Evolutionary conservation across 1,284 basidiomycete species (phyloP), one percentile per base, ranked within the genome.

Genomic region (Uromyces viciae-fabae): DNA sequence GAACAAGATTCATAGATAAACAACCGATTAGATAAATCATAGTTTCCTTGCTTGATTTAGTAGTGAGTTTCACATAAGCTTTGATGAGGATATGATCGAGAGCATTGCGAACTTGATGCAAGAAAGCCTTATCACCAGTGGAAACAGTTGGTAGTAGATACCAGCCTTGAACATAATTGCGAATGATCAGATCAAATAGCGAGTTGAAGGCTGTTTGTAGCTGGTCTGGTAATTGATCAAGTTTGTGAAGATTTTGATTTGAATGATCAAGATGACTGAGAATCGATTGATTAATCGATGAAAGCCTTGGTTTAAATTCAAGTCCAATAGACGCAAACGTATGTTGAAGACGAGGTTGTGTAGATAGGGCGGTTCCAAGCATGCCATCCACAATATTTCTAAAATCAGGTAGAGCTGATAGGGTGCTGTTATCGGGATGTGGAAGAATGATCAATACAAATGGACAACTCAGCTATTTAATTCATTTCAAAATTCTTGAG

Each of bases 1-100:
- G 66, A 28, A 79, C 77, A 22, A 79, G 77, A 25, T 79, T 79
- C 77, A 79, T 79, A 17, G 77, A 72, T 31, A 79, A 42, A 62
- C 77, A 79, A 25, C 77, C 77, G 33, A 79, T 58, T 2, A 79
- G 46, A 38, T 79, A 79, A n/a, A 79, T 71, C 31, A 72, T 49
- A 5, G 77, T 79, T 43, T 79, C 77, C 58, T 72, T 71, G 42
- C 52, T 71, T 14, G 77, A 79, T 42, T 79, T 79, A 42, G 66
- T 71, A 3, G 68, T 60, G 15, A 79, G 15, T 38, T 71, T 71
- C 11, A 38, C 36, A 72, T 79, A 71, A 3, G 77, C 66, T 22
- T 72, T 72, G 25, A 72, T 43, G 25, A 79, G 54, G 68, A 79
- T 72, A 36, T 79, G 66, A 54, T 79, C 38, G 22, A 79, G 58